phyloP scores from a whole-genome alignment of 2,329 filamentous ascomycete species.

The Neopestalotiopsis clavispora region DNA sequence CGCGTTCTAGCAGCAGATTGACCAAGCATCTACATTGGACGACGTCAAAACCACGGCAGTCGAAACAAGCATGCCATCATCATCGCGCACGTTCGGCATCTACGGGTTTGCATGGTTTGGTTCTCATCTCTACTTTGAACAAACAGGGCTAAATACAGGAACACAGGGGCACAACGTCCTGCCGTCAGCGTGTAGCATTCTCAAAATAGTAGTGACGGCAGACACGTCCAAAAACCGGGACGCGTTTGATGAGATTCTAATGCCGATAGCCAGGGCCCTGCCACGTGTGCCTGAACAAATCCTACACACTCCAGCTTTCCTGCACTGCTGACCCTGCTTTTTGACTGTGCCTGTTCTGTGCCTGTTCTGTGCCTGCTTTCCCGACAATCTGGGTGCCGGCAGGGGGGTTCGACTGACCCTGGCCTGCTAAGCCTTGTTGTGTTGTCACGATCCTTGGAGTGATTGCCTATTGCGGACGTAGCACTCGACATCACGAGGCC shows the following conservation, averaged over 20 bases:
- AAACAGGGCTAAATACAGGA: neutral
- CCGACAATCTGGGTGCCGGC: neutral
- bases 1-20: neutral
- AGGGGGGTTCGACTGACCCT: neutral
- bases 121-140: no score
- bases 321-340: neutral
- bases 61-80: slow-evolving; percentile 7
- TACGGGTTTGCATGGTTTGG: neutral
- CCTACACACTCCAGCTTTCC: no score
- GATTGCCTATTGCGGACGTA: neutral
- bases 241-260: neutral
- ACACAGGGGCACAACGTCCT: neutral
- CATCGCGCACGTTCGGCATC: neutral
- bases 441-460: neutral
- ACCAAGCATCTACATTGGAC: neutral
- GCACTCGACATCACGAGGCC: neutral
- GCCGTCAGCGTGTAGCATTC: neutral
- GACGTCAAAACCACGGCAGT: neutral
- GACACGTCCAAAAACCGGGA: neutral
- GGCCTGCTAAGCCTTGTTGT: neutral
- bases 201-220: neutral
- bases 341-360: neutral
- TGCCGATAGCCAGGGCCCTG: neutral
- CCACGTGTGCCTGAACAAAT: neutral
- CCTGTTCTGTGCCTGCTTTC: neutral